Conservation (phyloP, 1,139 yeast species). For the Diutina catenulata region DNA sequence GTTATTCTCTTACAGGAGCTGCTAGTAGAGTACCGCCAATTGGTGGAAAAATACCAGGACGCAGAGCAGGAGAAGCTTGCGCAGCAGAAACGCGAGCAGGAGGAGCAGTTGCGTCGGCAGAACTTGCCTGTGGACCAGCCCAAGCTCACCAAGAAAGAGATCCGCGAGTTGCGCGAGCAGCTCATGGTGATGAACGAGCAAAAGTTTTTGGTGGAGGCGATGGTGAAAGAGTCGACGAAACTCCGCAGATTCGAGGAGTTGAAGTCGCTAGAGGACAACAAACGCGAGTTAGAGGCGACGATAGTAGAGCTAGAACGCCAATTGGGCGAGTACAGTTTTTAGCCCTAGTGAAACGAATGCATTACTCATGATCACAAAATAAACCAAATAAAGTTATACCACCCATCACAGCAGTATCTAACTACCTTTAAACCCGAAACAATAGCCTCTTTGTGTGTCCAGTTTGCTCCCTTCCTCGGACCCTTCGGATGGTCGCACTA, state of each 20-base stretch:
- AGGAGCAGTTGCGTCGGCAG: neutral
- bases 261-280: slow-evolving; percentile 44
- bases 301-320: slow-evolving; percentile 36
- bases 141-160: slow-evolving; percentile 34
- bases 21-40: slow-evolving; percentile 18
- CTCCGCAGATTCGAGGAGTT: slow-evolving; percentile 73
- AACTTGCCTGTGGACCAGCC: neutral
- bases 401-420: too few species aligned
- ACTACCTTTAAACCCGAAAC: too few species aligned
- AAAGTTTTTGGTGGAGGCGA: slow-evolving; percentile 51
- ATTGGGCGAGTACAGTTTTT: slow-evolving; percentile 59
- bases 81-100: slow-evolving; percentile 5
- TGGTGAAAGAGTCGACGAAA: slow-evolving; percentile 50
- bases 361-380: too few species aligned
- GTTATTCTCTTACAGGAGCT: slow-evolving; percentile 25
- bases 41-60: slow-evolving; percentile 17
- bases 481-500: too few species aligned
- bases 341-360: too few species aligned
- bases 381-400: too few species aligned
- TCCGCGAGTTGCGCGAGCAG: slow-evolving; percentile 56
- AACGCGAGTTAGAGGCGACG: slow-evolving; percentile 44
- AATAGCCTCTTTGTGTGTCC: too few species aligned
- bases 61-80: slow-evolving; percentile 7
- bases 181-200: slow-evolving; percentile 85
- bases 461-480: too few species aligned